Percentiles rank a stretch among this genome's conserved stretches.
phyloP scores from a whole-genome alignment of 257 asterid genomes.

The Scutellaria galericulata region DNA sequence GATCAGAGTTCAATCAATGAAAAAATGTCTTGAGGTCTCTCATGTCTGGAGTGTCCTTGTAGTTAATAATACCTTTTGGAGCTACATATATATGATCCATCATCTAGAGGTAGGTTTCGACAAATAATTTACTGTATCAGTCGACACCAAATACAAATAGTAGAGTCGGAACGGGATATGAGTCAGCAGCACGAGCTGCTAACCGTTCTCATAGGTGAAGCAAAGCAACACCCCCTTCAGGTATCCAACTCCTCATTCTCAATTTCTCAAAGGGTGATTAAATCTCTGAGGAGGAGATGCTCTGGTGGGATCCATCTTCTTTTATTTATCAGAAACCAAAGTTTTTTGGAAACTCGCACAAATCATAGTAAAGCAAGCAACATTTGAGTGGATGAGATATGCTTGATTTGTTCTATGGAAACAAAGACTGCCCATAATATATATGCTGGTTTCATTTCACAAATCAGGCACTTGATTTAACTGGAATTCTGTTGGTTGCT shows the following conservation, averaged over 20 bases:
- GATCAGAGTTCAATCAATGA: neutral
- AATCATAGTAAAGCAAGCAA: neutral
- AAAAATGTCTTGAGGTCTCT: conserved; percentile 17
- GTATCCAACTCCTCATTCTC: neutral
- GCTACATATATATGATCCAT: conserved; percentile 46
- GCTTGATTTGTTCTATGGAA: neutral
- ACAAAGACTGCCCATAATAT: no score
- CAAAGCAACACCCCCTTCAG: neutral
- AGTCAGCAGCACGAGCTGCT: conserved; percentile 53
- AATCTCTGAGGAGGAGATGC: neutral
- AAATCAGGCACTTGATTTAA: neutral
- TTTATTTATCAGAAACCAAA: no score
- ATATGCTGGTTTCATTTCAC: neutral
- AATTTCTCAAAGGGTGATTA: neutral
- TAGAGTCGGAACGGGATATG: conserved; percentile 56
- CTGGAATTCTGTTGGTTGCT: neutral
- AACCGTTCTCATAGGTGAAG: conserved; percentile 57
- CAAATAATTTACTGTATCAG: conserved; percentile 43
- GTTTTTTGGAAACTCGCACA: no score
- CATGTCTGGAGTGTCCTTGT: conserved; percentile 17
- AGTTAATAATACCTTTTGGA: no score
- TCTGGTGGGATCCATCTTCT: no score
- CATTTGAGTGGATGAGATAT: conserved; percentile 6
- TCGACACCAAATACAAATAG: conserved; percentile 49
- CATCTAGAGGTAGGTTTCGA: conserved; percentile 50